Base-by-base conservation (phyloP, 2,329 filamentous ascomycete genomes). In the Epichloe sylvatica region DNA sequence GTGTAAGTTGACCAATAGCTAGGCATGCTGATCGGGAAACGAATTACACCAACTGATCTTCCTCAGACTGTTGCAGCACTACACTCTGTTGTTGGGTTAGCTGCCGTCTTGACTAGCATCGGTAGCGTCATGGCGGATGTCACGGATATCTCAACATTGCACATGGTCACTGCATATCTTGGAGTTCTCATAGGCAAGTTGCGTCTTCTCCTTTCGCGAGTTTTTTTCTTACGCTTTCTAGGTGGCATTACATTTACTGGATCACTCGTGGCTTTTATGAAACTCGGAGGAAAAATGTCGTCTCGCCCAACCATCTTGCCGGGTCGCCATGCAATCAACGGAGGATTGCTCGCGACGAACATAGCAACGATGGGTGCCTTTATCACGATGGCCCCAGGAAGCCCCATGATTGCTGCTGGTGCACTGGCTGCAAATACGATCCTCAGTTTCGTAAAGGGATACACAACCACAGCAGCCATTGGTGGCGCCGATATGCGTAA, bases 401-500 rank as follows among this genome's bases (percentile, higher is more conserved):
- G 83, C 1, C 87, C 88, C 1, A 69, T 80, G 51, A 84, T 94
- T 56, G 89, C 87, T 7, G 88, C 87, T 1, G 80, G 79, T 1
- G 89, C 86, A 43, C 70, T 94, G 1, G 79, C 82, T 23, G 84
- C 84, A 39, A 94, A 86, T 61, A 81, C 88, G 0, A 70, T 78
- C 0, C 70, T 95, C 23, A 90, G 84, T 52, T 94, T 94, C 64
- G 69, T 84, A 54, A 91, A 94, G 64, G 89, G 89, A 7, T 94
- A 80, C 61, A 94, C 88, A 0, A 94, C 88, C 0, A 94, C 89
- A 0, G 77, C 88, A 2, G 86, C 86, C 0, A 94, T 95, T 60
- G 89, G 89, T 21, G 89, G 88, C n/a, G 88, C 88, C 12, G 89
- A 95, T 60, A 94, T 94, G 88, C 88, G 79, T 67, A 68, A 60